These are phyloP conservation scores for Apostasia shenzhenica DNA, from an alignment of 106 monocot genomes.

Conservation along the genomic window DNA sequence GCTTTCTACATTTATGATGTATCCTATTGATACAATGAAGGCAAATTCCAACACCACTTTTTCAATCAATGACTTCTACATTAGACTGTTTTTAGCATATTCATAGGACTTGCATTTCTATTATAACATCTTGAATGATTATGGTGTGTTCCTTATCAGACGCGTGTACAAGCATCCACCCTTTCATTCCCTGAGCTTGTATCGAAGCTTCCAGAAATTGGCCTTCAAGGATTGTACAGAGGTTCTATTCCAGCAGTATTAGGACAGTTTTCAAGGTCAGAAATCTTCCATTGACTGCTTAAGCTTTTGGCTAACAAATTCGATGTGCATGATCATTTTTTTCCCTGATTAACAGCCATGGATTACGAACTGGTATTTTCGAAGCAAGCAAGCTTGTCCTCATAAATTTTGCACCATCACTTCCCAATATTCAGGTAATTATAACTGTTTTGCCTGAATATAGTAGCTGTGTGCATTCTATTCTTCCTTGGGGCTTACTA, in stretches of 20 bases:
- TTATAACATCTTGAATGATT: neutral
- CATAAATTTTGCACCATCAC: conserved; percentile 80
- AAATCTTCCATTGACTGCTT: conserved; percentile 3
- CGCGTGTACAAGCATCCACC: conserved; percentile 95
- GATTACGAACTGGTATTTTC: conserved; percentile 92
- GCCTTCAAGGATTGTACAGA: conserved; percentile 79
- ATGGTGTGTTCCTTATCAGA: conserved; percentile 34
- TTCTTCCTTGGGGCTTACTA: no score
- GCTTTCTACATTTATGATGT: conserved; percentile 47
- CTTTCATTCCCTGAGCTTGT: conserved; percentile 93
- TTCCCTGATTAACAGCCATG: conserved; percentile 50
- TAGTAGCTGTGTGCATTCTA: neutral
- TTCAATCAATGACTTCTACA: no score
- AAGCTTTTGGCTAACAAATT: neutral
- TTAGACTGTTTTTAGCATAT: no score
- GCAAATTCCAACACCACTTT: conserved; percentile 3
- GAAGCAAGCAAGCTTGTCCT: conserved; percentile 94
- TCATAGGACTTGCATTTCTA: no score
- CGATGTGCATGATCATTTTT: conserved; percentile 1
- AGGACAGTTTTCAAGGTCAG: conserved; percentile 94
- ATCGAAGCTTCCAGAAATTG: conserved; percentile 86
- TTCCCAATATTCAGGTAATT: conserved; percentile 90
- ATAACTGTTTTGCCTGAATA: neutral
- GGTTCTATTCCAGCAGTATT: conserved; percentile 94
- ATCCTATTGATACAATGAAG: conserved; percentile 63